Evolutionary conservation across 2,329 filamentous ascomycete genomes (phyloP).

Genomic region (Colletotrichum cuscutae): DNA sequence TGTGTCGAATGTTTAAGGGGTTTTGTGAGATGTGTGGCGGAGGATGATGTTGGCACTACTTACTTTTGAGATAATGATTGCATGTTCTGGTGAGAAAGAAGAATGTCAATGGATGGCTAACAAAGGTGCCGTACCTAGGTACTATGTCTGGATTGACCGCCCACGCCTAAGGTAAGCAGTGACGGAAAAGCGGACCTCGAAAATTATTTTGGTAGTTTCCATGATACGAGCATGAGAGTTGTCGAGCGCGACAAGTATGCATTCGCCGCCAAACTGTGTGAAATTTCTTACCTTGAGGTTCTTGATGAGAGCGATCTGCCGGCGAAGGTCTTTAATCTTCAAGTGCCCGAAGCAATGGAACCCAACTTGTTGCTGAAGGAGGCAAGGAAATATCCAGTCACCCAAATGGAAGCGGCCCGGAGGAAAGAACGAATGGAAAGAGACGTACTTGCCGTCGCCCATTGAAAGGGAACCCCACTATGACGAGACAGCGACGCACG

Average conservation of each 20-base stretch:
- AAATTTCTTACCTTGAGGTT: not conserved
- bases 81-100: not conserved
- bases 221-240: not conserved
- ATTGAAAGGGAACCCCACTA: conserved; percentile 21
- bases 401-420: not conserved
- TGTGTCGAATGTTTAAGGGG: not conserved
- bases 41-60: not conserved
- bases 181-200: not conserved
- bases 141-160: not conserved
- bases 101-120: not conserved
- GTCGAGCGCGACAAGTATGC: not conserved
- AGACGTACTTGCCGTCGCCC: not conserved
- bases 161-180: not conserved
- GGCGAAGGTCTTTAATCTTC: not conserved
- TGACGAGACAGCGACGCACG: conserved; percentile 32
- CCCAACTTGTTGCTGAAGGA: not conserved
- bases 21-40: not conserved
- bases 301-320: not conserved
- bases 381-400: not conserved
- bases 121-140: not conserved
- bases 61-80: not conserved
- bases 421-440: not conserved
- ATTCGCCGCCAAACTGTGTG: not conserved
- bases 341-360: not conserved
- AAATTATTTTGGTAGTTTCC: not conserved